Evolutionary conservation across 2,329 filamentous ascomycete genomes (phyloP), one percentile per base, ranked within the genome.

Genomic region (Pestalotiopsis sp.): DNA sequence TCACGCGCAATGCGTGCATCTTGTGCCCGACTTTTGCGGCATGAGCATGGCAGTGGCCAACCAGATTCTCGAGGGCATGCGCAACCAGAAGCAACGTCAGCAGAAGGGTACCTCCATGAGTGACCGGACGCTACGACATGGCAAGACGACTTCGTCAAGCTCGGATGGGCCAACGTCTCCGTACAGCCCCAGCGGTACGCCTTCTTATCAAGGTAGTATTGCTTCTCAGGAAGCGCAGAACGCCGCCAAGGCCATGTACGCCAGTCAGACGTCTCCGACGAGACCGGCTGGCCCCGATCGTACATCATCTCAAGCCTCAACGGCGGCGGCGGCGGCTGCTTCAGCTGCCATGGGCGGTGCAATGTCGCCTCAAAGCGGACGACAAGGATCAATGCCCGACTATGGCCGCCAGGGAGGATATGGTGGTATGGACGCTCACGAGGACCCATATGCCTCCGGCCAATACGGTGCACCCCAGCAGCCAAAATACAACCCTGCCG

Each of bases 11-110:
- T 99, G 96, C 81, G 93, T 94, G 23, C 96, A 99, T 81, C 89
- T 99, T 73, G 95, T 99, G 39, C 96, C 96, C 23, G 96, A 99
- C 80, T 99, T 99, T 82, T 99, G 96, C 80, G 96, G 96, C 74
- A 99, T 99, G 94, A 97, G 94, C 36, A 98, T 98, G 96, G 93
- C 96, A 68, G 93, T 93, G 49, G 96, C 96, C 58, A 98, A 98
- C 80, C 91, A 97, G 77, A 98, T 99, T 72, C 81, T 98, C 67
- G 92, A 94, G 72, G 93, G 95, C 64, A 93, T 98, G 74, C 90
- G 93, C 76, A 90, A 90, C 64, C 91, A 92, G 69, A 97, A 95
- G 82, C 89, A 90, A 77, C 88, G 90, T 69, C 86, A 92, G 81
- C 85, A 85, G 66, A 88, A 89, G 79, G 82, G 81, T 0, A 82